phyloP scores from a whole-genome alignment of 2,329 filamentous ascomycete species.

The Tolypocladium ovalisporum region DNA sequence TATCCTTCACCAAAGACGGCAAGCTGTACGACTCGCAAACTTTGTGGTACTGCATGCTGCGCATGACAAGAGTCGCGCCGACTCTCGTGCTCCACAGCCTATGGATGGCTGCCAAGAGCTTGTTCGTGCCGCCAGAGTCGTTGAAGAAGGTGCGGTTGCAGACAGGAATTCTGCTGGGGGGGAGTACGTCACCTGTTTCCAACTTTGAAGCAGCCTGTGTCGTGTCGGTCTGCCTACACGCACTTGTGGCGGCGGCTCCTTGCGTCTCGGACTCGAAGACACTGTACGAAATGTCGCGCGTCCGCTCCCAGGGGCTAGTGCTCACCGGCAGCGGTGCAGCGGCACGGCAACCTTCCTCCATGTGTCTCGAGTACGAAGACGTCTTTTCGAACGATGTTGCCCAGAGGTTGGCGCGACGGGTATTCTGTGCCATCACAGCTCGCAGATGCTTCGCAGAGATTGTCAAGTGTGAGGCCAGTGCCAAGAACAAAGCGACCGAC shows the following conservation, averaged over 20 bases:
- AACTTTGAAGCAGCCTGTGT: slow-evolving; percentile 40
- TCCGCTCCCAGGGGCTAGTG: slow-evolving; percentile 42
- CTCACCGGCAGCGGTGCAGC: slow-evolving; percentile 34
- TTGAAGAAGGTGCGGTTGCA: slow-evolving; percentile 27
- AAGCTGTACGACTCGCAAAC: slow-evolving; percentile 48
- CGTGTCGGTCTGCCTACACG: slow-evolving; percentile 51
- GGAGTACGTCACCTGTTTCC: slow-evolving; percentile 12
- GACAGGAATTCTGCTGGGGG: slow-evolving; percentile 3
- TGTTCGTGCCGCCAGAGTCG: slow-evolving; percentile 44
- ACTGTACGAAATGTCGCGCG: slow-evolving; percentile 49
- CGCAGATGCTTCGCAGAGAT: slow-evolving; percentile 40
- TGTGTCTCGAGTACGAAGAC: slow-evolving; percentile 52
- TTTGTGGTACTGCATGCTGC: slow-evolving; percentile 52
- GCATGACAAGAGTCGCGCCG: slow-evolving; percentile 44
- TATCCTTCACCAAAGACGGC: slow-evolving; percentile 44
- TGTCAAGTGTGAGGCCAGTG: slow-evolving; percentile 21
- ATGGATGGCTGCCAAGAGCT: slow-evolving; percentile 47
- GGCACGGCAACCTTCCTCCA: slow-evolving; percentile 32
- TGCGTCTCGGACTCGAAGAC: slow-evolving; percentile 33
- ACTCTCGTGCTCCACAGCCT: slow-evolving; percentile 52
- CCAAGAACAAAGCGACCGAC: slow-evolving; percentile 18
- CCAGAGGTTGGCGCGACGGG: slow-evolving; percentile 43
- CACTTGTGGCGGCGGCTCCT: slow-evolving; percentile 47
- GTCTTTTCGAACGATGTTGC: slow-evolving; percentile 51
- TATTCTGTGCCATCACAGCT: slow-evolving; percentile 46